phyloP scores from a whole-genome alignment of 164 flowering plant species.

The Piper betle region DNA sequence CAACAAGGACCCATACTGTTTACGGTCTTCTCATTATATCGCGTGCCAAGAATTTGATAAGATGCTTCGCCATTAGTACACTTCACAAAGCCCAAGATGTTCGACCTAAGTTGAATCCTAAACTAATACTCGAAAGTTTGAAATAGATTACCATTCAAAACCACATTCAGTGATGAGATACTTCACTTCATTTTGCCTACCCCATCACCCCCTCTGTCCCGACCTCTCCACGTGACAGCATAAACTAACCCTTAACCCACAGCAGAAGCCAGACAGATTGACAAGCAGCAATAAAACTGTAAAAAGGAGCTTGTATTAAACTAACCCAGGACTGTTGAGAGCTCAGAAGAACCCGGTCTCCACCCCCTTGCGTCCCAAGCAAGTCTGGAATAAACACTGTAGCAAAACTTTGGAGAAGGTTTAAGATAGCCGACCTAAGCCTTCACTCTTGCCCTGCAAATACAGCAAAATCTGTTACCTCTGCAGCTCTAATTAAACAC shows the following conservation, averaged over 20 bases:
- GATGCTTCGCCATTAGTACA: not conserved
- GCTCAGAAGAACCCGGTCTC: not conserved
- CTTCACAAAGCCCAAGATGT: not conserved
- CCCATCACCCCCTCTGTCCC: not conserved
- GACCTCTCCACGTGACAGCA: not conserved
- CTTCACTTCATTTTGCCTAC: not conserved
- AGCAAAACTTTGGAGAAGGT: not conserved
- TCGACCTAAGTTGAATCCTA: not conserved
- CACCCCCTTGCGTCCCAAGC: not conserved
- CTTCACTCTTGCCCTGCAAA: not conserved
- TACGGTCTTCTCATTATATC: conserved; percentile 1
- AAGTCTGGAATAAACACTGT: not conserved
- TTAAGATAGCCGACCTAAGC: not conserved
- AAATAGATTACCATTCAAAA: not conserved
- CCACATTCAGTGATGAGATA: not conserved
- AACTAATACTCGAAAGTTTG: not conserved
- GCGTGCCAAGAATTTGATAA: conserved; percentile 1
- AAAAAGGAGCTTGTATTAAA: not conserved
- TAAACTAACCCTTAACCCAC: not conserved
- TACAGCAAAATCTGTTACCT: not conserved
- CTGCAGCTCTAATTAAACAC: not conserved
- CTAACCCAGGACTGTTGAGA: not conserved
- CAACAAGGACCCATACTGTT: not conserved
- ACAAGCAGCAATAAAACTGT: not conserved
- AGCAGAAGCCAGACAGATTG: not conserved